Base-by-base conservation (phyloP, 2,329 filamentous ascomycete species). In the Penicillium polonicum region DNA sequence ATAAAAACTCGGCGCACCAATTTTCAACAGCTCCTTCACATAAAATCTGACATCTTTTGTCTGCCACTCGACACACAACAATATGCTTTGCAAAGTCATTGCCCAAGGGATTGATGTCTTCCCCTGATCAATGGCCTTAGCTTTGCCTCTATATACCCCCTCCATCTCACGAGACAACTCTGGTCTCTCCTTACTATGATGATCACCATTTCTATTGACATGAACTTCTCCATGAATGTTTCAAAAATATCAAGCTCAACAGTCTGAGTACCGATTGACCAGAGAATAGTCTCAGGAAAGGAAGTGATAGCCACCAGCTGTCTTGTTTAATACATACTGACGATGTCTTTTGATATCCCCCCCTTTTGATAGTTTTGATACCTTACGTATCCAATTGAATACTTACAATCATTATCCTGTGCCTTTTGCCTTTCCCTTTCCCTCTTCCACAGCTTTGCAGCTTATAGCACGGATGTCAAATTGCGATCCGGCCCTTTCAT, bases 391-490 rank as follows among this genome's bases (percentile, higher is more conserved):
- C 42, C n/a, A 55, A 56, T 44, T 27, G 46, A 52, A 51, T 36
- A 51, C 53, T 56, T 44, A 31, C 53, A 17, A 25, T 43, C 17
- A 31, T 44, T 36, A n/a, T n/a, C 31, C 10, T 25, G 31, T 48
- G 44, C 29, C 17, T 15, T 35, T 35, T 17, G 5, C 21, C 31
- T 19, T 50, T 36, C 3, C n/a, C 38, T 6, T 48, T 52, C 9
- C 7, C 66, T 19, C n/a, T 19, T 79, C 10, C 19, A 19, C 25
- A 54, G 33, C 33, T 49, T 49, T 41, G 25, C 41, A 93, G 92
- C 23, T 36, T 15, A 50, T 56, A 56, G 53, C 92, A 96, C 90
- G 89, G 90, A 96, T 96, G 92, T 97, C 92, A 96, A 96, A 96
- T 96, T 97, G 87, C 92, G 94, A 93, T 89, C 82, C 85, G 85